Evolutionary conservation across 192 early-diverging fungal genomes (phyloP).

Genomic region (Podila epigama): DNA sequence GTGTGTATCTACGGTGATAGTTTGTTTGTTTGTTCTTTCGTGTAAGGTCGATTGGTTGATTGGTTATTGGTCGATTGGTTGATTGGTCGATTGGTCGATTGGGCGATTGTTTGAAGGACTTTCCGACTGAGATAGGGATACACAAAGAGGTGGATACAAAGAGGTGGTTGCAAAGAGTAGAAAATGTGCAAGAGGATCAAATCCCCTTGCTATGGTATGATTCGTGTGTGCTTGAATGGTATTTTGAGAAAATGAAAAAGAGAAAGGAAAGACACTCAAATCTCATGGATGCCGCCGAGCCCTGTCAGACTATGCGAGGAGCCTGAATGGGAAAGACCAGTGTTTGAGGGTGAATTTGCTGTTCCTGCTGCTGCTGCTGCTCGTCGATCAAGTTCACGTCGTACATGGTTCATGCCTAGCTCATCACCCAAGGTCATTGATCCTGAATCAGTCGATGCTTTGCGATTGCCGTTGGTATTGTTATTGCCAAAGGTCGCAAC

Average conservation of each 20-base stretch:
- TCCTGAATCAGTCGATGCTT: slow-evolving; percentile 18
- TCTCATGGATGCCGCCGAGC: slow-evolving; percentile 30
- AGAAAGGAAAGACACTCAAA: slow-evolving; percentile 1
- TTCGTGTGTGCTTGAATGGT: neutral
- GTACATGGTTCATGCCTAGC: slow-evolving; percentile 40
- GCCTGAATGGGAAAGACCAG: neutral
- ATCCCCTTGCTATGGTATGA: too few relatives aligned
- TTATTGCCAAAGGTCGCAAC: neutral
- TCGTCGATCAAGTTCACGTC: slow-evolving; percentile 41
- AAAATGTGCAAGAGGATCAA: too few relatives aligned
- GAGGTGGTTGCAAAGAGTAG: neutral
- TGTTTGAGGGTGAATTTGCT: neutral
- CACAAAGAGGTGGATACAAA: too few relatives aligned
- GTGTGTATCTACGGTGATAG: neutral
- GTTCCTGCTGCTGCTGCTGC: neutral
- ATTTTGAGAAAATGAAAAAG: neutral
- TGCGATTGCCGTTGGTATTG: slow-evolving; percentile 6
- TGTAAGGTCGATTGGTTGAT: too few relatives aligned
- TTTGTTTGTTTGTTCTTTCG: neutral
- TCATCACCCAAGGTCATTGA: slow-evolving; percentile 43
- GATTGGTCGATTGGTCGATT: too few relatives aligned
- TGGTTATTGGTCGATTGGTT: too few relatives aligned
- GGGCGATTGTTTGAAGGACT: too few relatives aligned
- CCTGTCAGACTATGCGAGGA: neutral
- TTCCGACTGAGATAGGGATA: too few relatives aligned